Evolutionary conservation across 2,329 filamentous ascomycete species (phyloP).

Genomic region (Aquanectria penicillioides): DNA sequence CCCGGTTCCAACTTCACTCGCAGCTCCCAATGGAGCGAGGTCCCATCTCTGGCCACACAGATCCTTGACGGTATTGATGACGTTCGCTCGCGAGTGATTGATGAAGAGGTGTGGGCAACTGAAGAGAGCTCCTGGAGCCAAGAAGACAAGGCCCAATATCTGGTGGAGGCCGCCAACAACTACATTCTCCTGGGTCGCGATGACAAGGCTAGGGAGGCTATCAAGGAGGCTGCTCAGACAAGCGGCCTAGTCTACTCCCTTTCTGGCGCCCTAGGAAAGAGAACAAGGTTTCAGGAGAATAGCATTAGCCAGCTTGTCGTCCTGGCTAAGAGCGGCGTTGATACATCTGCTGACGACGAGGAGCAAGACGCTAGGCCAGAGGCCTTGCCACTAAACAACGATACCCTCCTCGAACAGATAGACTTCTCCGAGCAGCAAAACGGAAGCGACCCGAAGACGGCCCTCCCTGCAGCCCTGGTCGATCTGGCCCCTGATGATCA

Average conservation of each 20-base stretch:
- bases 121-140: conserved; percentile 50
- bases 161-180: conserved; percentile 84
- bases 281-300: conserved; percentile 82
- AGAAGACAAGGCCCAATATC: conserved; percentile 72
- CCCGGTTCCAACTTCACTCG: conserved; percentile 65
- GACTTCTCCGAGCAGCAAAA: conserved; percentile 72
- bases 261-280: conserved; percentile 87
- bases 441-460: conserved; percentile 47
- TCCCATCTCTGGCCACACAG: conserved; percentile 63
- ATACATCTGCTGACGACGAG: conserved; percentile 31
- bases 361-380: conserved; percentile 61
- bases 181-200: conserved; percentile 88
- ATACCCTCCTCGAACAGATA: conserved; percentile 90
- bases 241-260: conserved; percentile 84
- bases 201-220: conserved; percentile 74
- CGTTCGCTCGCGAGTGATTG: conserved; percentile 52
- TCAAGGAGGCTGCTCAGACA: conserved; percentile 72
- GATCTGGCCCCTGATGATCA: conserved; percentile 81
- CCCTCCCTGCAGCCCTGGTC: conserved; percentile 69
- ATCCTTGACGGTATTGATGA: conserved; percentile 56
- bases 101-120: conserved; percentile 49
- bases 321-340: conserved; percentile 76
- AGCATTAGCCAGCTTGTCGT: conserved; percentile 91
- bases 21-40: conserved; percentile 67
- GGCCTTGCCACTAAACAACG: conserved; percentile 85